Base-by-base conservation (phyloP, 148 eudicot genomes). In the Spergularia marina region DNA sequence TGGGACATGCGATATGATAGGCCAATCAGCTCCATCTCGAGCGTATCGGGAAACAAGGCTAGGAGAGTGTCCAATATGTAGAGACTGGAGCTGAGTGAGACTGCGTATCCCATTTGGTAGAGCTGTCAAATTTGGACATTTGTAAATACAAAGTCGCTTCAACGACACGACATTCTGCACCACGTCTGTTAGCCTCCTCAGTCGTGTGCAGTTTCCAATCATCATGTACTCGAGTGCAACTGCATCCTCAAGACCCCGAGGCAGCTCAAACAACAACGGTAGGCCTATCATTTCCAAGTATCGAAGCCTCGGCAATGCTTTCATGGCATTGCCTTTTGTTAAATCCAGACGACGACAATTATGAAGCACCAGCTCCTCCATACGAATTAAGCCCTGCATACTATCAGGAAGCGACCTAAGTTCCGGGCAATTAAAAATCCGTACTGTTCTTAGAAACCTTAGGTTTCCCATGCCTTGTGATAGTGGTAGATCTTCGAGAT, bases 341-440 rank as follows among this genome's bases (percentile, higher is more conserved):
- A 49, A 25, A 68, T 49, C 36, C 13, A 68, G 53, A 4, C 23
- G 12, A 12, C 56, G 55, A 14, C 72, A 68, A 21, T 68, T 51
- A 13, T 68, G 72, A 14, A 68, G 23, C 49, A 68, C 39, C 53
- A 68, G 20, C 53, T 68, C 72, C 57, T 68, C 34, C 1, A 68
- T 11, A 11, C 16, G 57, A 68, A 17, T 49, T 12, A 49, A 6
- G 39, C 1, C 18, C 56, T 10, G 11, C 36, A 30, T 30, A 34
- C 23, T 68, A 15, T 51, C 10, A 4, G 72, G 72, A 20, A 68
- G 72, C 18, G 34, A 23, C 10, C 20, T 9, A 16, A 68, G 25
- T 21, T 55, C 49, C 17, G 72, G 72, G 51, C 72, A 68, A 68
- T 51, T 40, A 51, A 20, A 68, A 36, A 68, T 68, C 36, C 72